Evolutionary conservation across 2,329 filamentous ascomycete species (phyloP).

Genomic region (Trichoderma endophyticum): DNA sequence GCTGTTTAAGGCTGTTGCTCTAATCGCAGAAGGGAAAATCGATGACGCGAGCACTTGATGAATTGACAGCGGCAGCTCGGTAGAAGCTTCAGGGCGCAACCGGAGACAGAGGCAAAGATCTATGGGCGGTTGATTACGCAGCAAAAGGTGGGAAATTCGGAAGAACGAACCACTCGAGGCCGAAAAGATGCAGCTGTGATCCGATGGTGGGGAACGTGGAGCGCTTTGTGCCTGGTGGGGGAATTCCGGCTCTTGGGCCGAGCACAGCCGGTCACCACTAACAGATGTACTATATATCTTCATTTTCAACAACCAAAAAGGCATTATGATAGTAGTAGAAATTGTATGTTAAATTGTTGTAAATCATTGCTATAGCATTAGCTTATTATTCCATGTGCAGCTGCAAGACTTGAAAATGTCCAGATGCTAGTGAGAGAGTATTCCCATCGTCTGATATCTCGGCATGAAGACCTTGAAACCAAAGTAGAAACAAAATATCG

Average conservation of each 20-base stretch:
- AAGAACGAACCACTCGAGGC: conserved; percentile 1
- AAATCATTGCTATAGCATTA: not conserved
- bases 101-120: not conserved
- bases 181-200: conserved; percentile 11
- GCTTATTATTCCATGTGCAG: not conserved
- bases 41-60: not conserved
- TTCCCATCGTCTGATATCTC: not conserved
- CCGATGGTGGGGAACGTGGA: conserved; percentile 7
- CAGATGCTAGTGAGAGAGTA: not conserved
- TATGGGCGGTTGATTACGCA: not conserved
- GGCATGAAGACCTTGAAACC: not conserved
- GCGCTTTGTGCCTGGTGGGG: not conserved
- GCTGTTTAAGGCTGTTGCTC: not conserved
- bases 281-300: not conserved
- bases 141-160: conserved; percentile 6
- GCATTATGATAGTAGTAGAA: not conserved
- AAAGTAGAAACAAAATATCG: not conserved
- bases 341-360: not conserved
- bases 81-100: not conserved
- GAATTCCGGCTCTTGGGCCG: not conserved
- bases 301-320: too few species aligned
- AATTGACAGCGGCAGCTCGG: not conserved
- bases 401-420: not conserved
- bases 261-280: not conserved
- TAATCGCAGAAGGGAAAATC: not conserved